Evolutionary conservation across 1,284 basidiomycete genomes (phyloP), one percentile per base, ranked within the genome.

Genomic region (Ceratobasidium sp.): DNA sequence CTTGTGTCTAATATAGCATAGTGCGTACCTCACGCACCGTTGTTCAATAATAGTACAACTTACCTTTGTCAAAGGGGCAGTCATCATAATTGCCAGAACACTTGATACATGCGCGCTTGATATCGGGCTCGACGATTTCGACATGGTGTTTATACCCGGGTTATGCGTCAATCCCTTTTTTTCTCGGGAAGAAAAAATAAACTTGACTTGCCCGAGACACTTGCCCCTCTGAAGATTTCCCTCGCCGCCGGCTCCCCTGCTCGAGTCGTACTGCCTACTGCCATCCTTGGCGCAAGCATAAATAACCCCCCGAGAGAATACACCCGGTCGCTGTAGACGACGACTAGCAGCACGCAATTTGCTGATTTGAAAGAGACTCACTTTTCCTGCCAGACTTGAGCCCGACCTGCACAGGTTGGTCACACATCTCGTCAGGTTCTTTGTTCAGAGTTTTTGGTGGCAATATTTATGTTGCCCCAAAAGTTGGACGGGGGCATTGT

Each of bases 61-160:
- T 33, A 79, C 78, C 78, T 30, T 73, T 74, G 33, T 79, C 70
- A 59, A 78, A 67, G 33, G 74, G 78, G 52, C 81, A 81, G 48
- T 81, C 81, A 12, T 16, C 60, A 16, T 78, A 62, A 69, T 83
- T 78, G 48, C 79, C 52, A 73, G 82, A 83, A 79, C 83, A 83
- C 27, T 82, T 79, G 55, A 83, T 81, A 78, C 83, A 83, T 16
- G 81, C 82, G 10, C 80, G 76, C 16, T 80, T 80, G 41, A 50
- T 79, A 10, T 48, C 55, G n/a, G 83, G 83, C 69, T 83, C 83
- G 65, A 83, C 78, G 33, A 83, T 74, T 77, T 83, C 81, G 54
- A 83, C 83, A 71, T 83, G 83, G 30, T 79, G 71, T 12, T 78
- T 78, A 73, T 83, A 83, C 16, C 78, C 78, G 41, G 23, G 2